A percentile compares a stretch with the other conserved stretches of the same genome.
phyloP scores from a whole-genome alignment of 2,329 filamentous ascomycete species.

The Plectosphaerella plurivora region DNA sequence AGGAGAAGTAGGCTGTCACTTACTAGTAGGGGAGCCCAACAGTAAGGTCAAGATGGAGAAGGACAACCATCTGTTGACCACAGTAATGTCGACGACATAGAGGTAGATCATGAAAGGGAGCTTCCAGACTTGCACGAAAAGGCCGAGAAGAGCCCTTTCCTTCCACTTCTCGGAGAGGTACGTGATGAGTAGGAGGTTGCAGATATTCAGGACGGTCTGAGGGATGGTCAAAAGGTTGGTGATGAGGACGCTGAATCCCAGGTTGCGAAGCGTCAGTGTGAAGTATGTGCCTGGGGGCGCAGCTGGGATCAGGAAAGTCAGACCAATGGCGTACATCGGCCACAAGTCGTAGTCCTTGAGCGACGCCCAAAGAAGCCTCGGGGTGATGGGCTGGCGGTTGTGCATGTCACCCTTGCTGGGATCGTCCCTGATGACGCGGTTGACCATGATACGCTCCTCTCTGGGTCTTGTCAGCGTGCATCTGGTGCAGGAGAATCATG shows the following conservation, averaged over 20 bases:
- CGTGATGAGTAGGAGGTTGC: constrained; percentile 30
- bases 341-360: constrained; percentile 44
- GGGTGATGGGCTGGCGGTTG: constrained; percentile 52
- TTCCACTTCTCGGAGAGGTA: constrained; percentile 40
- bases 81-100: constrained; percentile 27
- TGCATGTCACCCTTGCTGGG: constrained; percentile 57
- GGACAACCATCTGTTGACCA: constrained; percentile 25
- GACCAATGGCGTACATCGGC: constrained; percentile 48
- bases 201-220: constrained; percentile 29
- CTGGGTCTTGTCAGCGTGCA: constrained; percentile 13
- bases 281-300: constrained; percentile 48
- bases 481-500: background rate
- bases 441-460: constrained; percentile 58
- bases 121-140: constrained; percentile 51
- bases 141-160: constrained; percentile 41
- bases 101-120: constrained; percentile 52
- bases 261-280: constrained; percentile 50
- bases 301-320: constrained; percentile 49
- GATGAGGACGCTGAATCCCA: constrained; percentile 57
- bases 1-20: constrained; percentile 13
- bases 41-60: constrained; percentile 28
- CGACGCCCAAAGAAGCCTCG: constrained; percentile 42
- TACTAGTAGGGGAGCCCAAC: constrained; percentile 25
- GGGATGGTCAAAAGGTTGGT: constrained; percentile 61
- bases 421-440: constrained; percentile 54